Conservation (phyloP, 768 basidiomycete genomes). For the Tylopilus plumbeoviolaceoides region DNA sequence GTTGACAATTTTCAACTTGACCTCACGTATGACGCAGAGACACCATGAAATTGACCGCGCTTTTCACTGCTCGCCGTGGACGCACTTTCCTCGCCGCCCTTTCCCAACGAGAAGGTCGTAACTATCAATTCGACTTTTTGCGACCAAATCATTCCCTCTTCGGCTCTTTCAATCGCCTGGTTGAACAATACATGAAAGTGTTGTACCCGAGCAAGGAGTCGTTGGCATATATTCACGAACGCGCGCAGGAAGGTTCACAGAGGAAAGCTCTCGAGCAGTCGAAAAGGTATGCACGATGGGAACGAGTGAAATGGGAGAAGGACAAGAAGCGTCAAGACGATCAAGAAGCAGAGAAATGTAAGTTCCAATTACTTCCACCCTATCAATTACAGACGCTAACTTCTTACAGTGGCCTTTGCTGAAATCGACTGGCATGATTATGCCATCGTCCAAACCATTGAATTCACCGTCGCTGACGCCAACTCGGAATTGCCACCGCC, state of each 20-base stretch:
- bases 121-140: slow-evolving; percentile 97
- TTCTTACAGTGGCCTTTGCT: slow-evolving; percentile 73
- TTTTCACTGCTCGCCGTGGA: slow-evolving; percentile 92
- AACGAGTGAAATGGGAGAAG: slow-evolving; percentile 75
- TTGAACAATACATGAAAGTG: slow-evolving; percentile 93
- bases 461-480: slow-evolving; percentile 92
- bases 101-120: slow-evolving; percentile 85
- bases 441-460: slow-evolving; percentile 95
- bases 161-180: slow-evolving; percentile 94
- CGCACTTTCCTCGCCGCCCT: slow-evolving; percentile 81
- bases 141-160: slow-evolving; percentile 95
- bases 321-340: slow-evolving; percentile 87
- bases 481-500: slow-evolving; percentile 92
- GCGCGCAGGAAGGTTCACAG: slow-evolving; percentile 59
- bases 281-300: slow-evolving; percentile 82
- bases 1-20: neutral
- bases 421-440: slow-evolving; percentile 99
- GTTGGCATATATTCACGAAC: slow-evolving; percentile 68
- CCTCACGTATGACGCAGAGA: slow-evolving; percentile 50
- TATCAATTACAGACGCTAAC: slow-evolving; percentile 1
- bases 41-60: slow-evolving; percentile 92
- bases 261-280: slow-evolving; percentile 80
- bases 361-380: slow-evolving; percentile 28
- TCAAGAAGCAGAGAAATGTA: slow-evolving; percentile 85
- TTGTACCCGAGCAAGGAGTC: slow-evolving; percentile 77